phyloP scores from a whole-genome alignment of 306 rosid genomes.

The Cucurbita ficifolia region DNA sequence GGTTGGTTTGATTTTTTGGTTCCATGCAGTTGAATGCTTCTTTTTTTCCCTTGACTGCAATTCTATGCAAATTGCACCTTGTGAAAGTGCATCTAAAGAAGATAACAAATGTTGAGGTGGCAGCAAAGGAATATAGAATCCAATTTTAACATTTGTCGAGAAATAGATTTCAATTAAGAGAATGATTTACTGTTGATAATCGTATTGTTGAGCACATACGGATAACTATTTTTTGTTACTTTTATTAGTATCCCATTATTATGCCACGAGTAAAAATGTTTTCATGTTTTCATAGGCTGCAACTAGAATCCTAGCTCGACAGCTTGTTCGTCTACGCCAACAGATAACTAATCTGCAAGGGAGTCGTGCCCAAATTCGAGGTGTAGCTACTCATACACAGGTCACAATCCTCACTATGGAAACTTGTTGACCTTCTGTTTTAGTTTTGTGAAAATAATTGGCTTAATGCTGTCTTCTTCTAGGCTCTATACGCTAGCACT shows the following conservation, averaged over 20 bases:
- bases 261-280: neutral
- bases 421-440: neutral
- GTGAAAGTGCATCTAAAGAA: neutral
- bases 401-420: constrained; percentile 12
- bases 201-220: neutral
- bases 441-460: neutral
- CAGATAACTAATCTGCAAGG: constrained; percentile 96
- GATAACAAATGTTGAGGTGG: neutral
- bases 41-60: neutral
- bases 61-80: neutral
- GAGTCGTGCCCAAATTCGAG: constrained; percentile 96
- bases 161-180: neutral
- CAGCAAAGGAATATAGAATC: neutral
- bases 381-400: constrained; percentile 95
- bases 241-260: neutral
- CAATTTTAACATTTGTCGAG: neutral
- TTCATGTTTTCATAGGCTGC: constrained; percentile 41
- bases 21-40: neutral
- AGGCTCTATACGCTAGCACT: constrained; percentile 92
- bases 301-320: constrained; percentile 87
- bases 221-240: neutral
- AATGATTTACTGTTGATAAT: neutral
- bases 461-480: constrained; percentile 8
- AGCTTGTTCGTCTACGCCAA: constrained; percentile 88
- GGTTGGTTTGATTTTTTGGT: neutral